Conservation (phyloP, 2,329 filamentous ascomycete species). For the Tolypocladium pustulatum region DNA sequence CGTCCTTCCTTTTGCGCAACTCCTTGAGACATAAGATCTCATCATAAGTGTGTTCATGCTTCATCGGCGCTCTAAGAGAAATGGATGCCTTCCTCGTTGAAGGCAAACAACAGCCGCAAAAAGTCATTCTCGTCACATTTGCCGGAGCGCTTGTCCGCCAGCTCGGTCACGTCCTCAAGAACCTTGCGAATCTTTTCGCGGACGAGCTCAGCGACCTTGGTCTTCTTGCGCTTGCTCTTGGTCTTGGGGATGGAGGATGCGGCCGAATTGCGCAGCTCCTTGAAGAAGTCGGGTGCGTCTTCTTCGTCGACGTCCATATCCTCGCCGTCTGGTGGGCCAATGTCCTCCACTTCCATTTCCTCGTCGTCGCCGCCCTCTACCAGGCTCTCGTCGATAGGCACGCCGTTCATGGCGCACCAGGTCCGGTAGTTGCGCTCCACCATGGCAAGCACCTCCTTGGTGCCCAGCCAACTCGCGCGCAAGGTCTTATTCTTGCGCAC, state of each 20-base stretch:
- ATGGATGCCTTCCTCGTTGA: conserved; percentile 89
- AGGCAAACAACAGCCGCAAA: conserved; percentile 65
- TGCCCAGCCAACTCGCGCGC: conserved; percentile 69
- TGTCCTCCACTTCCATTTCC: conserved; percentile 27
- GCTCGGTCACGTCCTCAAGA: conserved; percentile 65
- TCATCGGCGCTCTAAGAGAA: conserved; percentile 48
- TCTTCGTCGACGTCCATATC: conserved; percentile 51
- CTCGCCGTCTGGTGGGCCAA: conserved; percentile 30
- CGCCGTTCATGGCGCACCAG: conserved; percentile 80
- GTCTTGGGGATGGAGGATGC: conserved; percentile 36
- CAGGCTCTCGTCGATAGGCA: conserved; percentile 61
- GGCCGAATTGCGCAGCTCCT: conserved; percentile 42
- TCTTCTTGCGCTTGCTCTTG: conserved; percentile 64
- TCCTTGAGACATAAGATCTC: not conserved
- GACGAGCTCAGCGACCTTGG: conserved; percentile 72
- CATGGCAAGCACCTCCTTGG: conserved; percentile 69
- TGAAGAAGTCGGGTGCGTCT: conserved; percentile 77
- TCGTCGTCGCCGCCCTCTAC: conserved; percentile 34
- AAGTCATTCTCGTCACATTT: conserved; percentile 94
- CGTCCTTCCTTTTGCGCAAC: not conserved
- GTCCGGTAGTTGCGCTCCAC: conserved; percentile 81
- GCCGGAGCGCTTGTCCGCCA: conserved; percentile 71
- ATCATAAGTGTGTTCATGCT: not conserved
- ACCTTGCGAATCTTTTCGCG: conserved; percentile 79
- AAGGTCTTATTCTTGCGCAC: conserved; percentile 84